Conservation (phyloP, 1,284 basidiomycete genomes). For the Coniophora puteana region DNA sequence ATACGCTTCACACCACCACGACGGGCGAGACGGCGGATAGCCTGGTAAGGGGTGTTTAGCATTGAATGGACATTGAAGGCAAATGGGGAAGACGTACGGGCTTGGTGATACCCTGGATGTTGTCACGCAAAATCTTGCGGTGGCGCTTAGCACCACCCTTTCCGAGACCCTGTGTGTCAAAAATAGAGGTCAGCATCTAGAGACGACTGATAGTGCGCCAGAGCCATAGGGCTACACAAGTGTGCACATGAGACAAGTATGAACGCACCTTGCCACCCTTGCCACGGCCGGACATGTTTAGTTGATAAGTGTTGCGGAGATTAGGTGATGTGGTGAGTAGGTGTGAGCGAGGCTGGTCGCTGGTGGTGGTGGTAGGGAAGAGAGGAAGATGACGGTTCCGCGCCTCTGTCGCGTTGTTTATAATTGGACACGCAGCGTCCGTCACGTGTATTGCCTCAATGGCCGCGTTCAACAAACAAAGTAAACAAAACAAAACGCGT, state of each 20-base stretch:
- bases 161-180: conserved; percentile 55
- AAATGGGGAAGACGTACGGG: conserved; percentile 25
- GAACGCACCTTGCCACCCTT: conserved; percentile 36
- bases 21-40: conserved; percentile 82
- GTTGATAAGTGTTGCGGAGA: conserved; percentile 1
- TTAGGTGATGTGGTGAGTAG: conserved; percentile 1
- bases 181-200: background rate
- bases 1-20: conserved; percentile 86
- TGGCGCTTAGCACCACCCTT: conserved; percentile 76
- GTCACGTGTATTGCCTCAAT: conserved; percentile 4
- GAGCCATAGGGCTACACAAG: background rate
- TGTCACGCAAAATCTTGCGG: conserved; percentile 71
- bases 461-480: too few relatives aligned
- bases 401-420: too few relatives aligned
- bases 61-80: background rate
- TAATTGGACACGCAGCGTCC: background rate
- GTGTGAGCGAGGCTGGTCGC: conserved; percentile 1
- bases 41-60: conserved; percentile 32
- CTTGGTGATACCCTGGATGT: conserved; percentile 69
- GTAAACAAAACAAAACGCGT: too few relatives aligned
- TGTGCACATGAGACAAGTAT: background rate
- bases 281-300: conserved; percentile 41
- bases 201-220: background rate
- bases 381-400: too few relatives aligned
- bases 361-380: conserved; percentile 15